Conservation (phyloP, 2,329 filamentous ascomycete species). For the Tolypocladium guangdongense region DNA sequence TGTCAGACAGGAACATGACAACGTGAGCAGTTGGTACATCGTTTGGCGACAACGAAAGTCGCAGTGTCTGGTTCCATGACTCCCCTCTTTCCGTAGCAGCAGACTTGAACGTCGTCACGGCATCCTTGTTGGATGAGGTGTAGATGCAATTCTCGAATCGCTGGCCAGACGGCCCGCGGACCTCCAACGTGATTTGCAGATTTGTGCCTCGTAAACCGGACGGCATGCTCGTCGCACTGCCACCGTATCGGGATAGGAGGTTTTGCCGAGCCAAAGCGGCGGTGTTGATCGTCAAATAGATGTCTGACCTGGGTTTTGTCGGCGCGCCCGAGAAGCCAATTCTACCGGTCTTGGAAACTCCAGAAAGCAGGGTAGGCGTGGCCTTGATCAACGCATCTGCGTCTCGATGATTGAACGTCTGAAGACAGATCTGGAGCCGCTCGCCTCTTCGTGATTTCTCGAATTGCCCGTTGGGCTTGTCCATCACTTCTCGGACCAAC, state of each 20-base stretch:
- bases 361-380: conserved; percentile 78
- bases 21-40: conserved; percentile 78
- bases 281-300: conserved; percentile 79
- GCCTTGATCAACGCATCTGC: conserved; percentile 72
- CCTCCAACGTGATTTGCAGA: conserved; percentile 80
- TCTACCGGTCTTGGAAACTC: conserved; percentile 69
- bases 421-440: conserved; percentile 67
- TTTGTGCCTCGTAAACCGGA: conserved; percentile 55
- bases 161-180: conserved; percentile 67
- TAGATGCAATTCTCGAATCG: conserved; percentile 83
- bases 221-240: conserved; percentile 64
- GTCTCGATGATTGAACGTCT: conserved; percentile 66
- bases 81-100: conserved; percentile 69
- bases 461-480: conserved; percentile 62
- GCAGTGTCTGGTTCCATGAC: conserved; percentile 79
- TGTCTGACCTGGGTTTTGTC: conserved; percentile 80
- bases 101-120: conserved; percentile 79
- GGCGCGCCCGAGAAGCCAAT: conserved; percentile 92
- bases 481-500: conserved; percentile 61
- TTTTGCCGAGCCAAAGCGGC: conserved; percentile 71
- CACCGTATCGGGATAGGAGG: conserved; percentile 51
- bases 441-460: conserved; percentile 63
- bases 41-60: conserved; percentile 64
- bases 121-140: conserved; percentile 68
- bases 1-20: conserved; percentile 80